phyloP scores from a whole-genome alignment of 208 protist species.

The Trypanosomatidae sp. region DNA sequence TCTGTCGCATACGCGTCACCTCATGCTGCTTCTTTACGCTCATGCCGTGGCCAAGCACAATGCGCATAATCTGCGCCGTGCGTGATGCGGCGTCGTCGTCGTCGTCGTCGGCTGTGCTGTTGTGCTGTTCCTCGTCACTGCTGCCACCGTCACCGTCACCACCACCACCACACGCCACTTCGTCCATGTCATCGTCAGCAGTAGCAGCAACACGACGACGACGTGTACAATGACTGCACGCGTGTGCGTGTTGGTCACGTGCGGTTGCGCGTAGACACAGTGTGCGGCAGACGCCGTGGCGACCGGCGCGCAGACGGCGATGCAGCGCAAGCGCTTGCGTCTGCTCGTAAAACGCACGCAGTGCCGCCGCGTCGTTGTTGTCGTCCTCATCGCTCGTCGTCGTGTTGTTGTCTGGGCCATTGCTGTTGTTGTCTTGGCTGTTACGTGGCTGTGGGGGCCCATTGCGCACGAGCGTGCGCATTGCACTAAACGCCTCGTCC shows the following conservation, averaged over 20 bases:
- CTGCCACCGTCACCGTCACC: neutral
- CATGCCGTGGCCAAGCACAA: constrained; percentile 62
- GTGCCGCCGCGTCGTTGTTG: neutral
- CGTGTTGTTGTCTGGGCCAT: neutral
- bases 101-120: too few species aligned
- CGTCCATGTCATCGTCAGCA: neutral
- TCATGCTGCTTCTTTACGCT: constrained; percentile 82
- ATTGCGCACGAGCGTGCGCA: constrained; percentile 24
- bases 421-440: neutral
- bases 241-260: too few species aligned
- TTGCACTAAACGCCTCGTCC: constrained; percentile 8
- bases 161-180: neutral
- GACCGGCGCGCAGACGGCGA: neutral
- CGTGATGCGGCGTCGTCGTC: neutral
- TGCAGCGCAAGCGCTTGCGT: neutral
- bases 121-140: too few species aligned
- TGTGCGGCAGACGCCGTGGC: neutral
- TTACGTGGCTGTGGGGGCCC: constrained; percentile 19
- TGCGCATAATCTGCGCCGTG: constrained; percentile 20
- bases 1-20: constrained; percentile 63
- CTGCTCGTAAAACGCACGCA: neutral
- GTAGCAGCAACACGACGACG: neutral
- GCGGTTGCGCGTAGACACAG: too few species aligned
- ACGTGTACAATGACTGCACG: too few species aligned
- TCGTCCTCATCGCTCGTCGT: neutral